Evolutionary conservation across 1,284 basidiomycete genomes (phyloP).

Genomic region (Ustilago vetiveriae): DNA sequence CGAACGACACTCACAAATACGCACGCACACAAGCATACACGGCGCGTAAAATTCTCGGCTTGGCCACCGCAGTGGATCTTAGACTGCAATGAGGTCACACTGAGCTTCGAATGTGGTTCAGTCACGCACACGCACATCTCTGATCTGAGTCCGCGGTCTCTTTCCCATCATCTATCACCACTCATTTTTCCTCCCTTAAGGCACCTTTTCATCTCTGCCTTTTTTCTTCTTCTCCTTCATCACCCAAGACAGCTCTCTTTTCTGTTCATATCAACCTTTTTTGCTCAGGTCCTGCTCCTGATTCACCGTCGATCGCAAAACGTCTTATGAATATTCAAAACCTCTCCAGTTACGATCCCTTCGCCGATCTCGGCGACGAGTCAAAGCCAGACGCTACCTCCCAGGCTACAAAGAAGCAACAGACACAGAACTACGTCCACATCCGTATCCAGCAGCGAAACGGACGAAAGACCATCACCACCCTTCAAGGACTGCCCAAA

Average conservation of each 20-base stretch:
- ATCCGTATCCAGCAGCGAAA: constrained; percentile 93
- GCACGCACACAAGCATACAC: too few relatives aligned
- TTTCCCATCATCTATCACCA: background rate
- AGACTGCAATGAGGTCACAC: too few relatives aligned
- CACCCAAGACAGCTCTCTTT: background rate
- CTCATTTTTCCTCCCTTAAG: background rate
- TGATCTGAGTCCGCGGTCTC: constrained; percentile 1
- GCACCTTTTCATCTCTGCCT: background rate
- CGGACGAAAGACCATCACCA: constrained; percentile 98
- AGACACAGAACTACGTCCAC: constrained; percentile 68
- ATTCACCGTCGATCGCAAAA: constrained; percentile 39
- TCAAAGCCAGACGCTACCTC: constrained; percentile 44
- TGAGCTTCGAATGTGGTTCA: too few relatives aligned
- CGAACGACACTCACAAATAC: background rate
- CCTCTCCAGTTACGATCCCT: constrained; percentile 67
- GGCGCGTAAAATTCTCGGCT: background rate
- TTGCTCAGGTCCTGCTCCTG: constrained; percentile 50
- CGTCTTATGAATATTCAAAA: constrained; percentile 67
- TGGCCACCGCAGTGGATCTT: constrained; percentile 1
- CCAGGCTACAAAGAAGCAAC: constrained; percentile 51
- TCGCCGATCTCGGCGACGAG: constrained; percentile 67
- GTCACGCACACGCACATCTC: too few relatives aligned
- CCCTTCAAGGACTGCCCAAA: constrained; percentile 93
- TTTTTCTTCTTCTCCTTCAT: constrained; percentile 4
- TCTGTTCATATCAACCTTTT: too few relatives aligned